These are phyloP conservation scores for Wallacemonas sp. DNA, from an alignment of 208 protist species.

Conservation along the genomic window DNA sequence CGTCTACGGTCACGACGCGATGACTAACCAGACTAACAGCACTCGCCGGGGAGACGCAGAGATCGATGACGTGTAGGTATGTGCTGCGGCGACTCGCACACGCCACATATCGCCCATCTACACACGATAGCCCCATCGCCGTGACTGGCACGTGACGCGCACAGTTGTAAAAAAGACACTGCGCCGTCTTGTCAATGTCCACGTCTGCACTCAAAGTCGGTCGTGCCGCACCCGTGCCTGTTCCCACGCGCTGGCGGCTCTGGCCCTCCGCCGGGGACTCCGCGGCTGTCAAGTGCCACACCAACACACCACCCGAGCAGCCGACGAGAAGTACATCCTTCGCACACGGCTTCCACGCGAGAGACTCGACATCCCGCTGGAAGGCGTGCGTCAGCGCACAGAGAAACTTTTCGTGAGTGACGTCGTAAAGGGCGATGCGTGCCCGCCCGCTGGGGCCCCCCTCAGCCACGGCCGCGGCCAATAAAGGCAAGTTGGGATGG, in stretches of 20 bases:
- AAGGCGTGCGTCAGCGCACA: slow-evolving; percentile 76
- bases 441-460: slow-evolving; percentile 27
- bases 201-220: slow-evolving; percentile 2
- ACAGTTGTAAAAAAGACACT: slow-evolving; percentile 70
- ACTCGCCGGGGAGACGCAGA: slow-evolving; percentile 29
- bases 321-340: slow-evolving; percentile 74
- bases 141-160: slow-evolving; percentile 35
- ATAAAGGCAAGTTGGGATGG: slow-evolving; percentile 50
- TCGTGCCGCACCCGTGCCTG: neutral
- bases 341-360: slow-evolving; percentile 76
- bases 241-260: slow-evolving; percentile 6
- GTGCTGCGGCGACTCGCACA: slow-evolving; percentile 51
- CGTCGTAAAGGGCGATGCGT: slow-evolving; percentile 70
- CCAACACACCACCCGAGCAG: slow-evolving; percentile 68
- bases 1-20: slow-evolving; percentile 34
- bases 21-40: slow-evolving; percentile 7
- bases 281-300: slow-evolving; percentile 57
- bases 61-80: slow-evolving; percentile 57
- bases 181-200: slow-evolving; percentile 23
- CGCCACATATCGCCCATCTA: slow-evolving; percentile 57
- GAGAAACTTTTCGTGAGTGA: slow-evolving; percentile 26
- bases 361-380: slow-evolving; percentile 44
- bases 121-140: slow-evolving; percentile 46
- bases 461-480: slow-evolving; percentile 74
- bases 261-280: slow-evolving; percentile 12